phyloP scores from a whole-genome alignment of 2,329 filamentous ascomycete genomes.

The Elsinoe perseae region DNA sequence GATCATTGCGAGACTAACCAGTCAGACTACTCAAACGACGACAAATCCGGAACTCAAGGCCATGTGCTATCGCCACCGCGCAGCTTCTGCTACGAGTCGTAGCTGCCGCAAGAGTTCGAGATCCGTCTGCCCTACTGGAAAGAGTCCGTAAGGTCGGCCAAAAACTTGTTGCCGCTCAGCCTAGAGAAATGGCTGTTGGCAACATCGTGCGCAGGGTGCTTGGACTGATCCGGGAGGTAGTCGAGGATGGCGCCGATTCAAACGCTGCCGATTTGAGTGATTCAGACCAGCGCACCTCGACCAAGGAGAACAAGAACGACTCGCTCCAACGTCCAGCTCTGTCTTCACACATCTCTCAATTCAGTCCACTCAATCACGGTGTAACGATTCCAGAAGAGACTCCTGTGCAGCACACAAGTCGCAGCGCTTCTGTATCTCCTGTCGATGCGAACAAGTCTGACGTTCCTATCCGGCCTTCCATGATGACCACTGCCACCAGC shows the following conservation, averaged over 20 bases:
- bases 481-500: conserved; percentile 35
- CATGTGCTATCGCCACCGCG: conserved; percentile 85
- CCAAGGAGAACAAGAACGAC: conserved; percentile 27
- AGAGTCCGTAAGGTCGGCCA: conserved; percentile 72
- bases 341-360: conserved; percentile 38
- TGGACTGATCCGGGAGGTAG: conserved; percentile 84
- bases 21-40: conserved; percentile 75
- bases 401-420: conserved; percentile 13
- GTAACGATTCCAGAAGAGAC: conserved; percentile 25
- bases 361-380: conserved; percentile 41
- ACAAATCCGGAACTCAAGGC: conserved; percentile 79
- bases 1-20: not conserved
- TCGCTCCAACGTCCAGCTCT: conserved; percentile 32
- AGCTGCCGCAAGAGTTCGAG: conserved; percentile 67
- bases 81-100: conserved; percentile 83
- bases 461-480: conserved; percentile 6
- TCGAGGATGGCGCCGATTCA: conserved; percentile 67
- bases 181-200: conserved; percentile 82
- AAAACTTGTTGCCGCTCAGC: conserved; percentile 72
- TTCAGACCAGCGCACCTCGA: conserved; percentile 35
- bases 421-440: not conserved
- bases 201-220: conserved; percentile 90
- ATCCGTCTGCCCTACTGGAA: conserved; percentile 69
- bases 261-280: conserved; percentile 53
- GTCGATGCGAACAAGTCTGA: conserved; percentile 1